These are phyloP conservation scores for Macrolepiota albuminosa DNA, from an alignment of 768 basidiomycete genomes.

Conservation along the genomic window DNA sequence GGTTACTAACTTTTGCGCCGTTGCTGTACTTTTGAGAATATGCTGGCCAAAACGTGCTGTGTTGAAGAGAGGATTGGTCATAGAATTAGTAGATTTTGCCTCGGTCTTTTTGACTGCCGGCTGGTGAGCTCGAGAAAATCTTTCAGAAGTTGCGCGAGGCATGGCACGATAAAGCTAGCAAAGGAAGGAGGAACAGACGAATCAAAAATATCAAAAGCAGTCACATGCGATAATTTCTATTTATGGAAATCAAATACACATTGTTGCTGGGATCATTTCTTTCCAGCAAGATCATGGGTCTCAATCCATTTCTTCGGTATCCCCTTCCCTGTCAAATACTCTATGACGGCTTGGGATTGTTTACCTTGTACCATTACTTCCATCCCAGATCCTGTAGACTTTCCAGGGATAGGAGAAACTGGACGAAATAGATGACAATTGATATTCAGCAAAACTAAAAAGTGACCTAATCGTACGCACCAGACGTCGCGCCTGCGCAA, in stretches of 20 bases:
- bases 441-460: neutral
- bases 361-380: constrained; percentile 88
- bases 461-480: constrained; percentile 32
- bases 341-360: constrained; percentile 61
- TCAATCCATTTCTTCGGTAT: constrained; percentile 84
- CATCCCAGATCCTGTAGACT: constrained; percentile 40
- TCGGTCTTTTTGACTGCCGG: constrained; percentile 50
- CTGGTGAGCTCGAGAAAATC: constrained; percentile 67
- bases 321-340: constrained; percentile 63
- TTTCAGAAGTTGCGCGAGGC: constrained; percentile 77
- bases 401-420: constrained; percentile 64
- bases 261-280: constrained; percentile 33
- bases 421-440: neutral
- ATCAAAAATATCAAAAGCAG: neutral
- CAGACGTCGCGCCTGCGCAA: constrained; percentile 78
- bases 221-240: neutral
- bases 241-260: neutral
- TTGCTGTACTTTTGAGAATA: constrained; percentile 90
- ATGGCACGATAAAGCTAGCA: constrained; percentile 29
- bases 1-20: constrained; percentile 75
- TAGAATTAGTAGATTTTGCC: constrained; percentile 39
- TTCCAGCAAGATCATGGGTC: constrained; percentile 39
- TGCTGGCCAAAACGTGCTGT: constrained; percentile 96
- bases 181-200: neutral
- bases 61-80: constrained; percentile 88